These are phyloP conservation scores for Penicillium sp. DNA, from an alignment of 2,329 filamentous ascomycete species.

Conservation along the genomic window DNA sequence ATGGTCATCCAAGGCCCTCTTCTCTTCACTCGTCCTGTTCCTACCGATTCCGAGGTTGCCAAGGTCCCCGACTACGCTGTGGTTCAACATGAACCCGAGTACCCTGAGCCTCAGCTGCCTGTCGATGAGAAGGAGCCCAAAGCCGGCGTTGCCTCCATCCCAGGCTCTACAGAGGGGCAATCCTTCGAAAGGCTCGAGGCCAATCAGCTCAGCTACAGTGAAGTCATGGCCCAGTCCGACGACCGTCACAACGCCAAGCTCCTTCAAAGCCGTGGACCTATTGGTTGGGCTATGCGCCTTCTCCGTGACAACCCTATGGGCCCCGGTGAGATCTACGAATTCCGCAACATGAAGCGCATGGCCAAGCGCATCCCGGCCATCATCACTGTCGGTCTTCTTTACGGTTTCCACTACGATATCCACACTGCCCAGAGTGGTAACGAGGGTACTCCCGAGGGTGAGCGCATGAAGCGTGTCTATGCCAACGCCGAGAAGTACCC, in stretches of 20 bases:
- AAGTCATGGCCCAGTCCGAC: constrained; percentile 59
- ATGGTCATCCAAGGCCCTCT: constrained; percentile 63
- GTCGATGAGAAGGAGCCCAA: constrained; percentile 26
- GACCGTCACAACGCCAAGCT: constrained; percentile 64
- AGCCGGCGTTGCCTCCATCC: constrained; percentile 17
- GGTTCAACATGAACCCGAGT: constrained; percentile 63
- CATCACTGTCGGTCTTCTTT: constrained; percentile 63
- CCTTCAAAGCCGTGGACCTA: constrained; percentile 60
- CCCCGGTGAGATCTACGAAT: constrained; percentile 70
- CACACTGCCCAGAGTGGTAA: constrained; percentile 72
- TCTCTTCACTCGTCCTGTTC: constrained; percentile 60
- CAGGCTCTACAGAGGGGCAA: constrained; percentile 37
- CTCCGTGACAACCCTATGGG: constrained; percentile 73
- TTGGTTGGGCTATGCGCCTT: constrained; percentile 81
- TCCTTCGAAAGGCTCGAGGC: constrained; percentile 50
- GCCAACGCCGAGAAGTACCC: constrained; percentile 63
- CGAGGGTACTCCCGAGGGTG: constrained; percentile 68
- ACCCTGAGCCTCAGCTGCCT: constrained; percentile 37
- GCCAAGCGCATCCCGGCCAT: constrained; percentile 68
- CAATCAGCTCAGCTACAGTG: constrained; percentile 59
- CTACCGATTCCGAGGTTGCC: constrained; percentile 54
- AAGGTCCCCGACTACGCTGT: constrained; percentile 74
- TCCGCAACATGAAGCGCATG: constrained; percentile 65
- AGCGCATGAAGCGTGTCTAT: constrained; percentile 69
- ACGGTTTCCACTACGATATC: constrained; percentile 80